Evolutionary conservation across 1,284 basidiomycete species (phyloP).

Genomic region (Sphagnurus paluster): DNA sequence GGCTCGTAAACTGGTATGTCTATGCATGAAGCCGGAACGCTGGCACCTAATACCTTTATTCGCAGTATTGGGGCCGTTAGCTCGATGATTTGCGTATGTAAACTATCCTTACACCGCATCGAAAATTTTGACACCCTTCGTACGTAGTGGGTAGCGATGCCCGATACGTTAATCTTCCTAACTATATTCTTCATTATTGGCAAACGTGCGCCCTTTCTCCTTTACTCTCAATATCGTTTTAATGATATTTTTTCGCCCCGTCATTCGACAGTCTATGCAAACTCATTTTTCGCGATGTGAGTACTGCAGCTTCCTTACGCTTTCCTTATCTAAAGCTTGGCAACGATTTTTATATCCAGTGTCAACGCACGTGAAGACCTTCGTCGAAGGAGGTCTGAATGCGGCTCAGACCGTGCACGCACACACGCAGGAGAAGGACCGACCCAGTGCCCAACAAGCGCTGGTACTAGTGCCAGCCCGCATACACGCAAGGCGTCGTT

Average conservation of each 20-base stretch:
- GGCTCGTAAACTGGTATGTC: neutral
- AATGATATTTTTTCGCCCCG: neutral
- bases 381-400: neutral
- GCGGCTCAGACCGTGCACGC: neutral
- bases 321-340: neutral
- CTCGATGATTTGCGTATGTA: neutral
- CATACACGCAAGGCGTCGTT: no score
- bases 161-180: neutral
- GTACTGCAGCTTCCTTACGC: no score
- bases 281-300: neutral
- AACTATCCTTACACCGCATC: neutral
- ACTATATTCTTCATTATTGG: neutral
- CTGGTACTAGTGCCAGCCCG: no score
- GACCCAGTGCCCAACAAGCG: no score
- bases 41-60: neutral
- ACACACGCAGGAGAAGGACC: no score
- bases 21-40: neutral
- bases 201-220: neutral
- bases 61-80: neutral
- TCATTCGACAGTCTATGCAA: neutral
- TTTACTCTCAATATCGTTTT: neutral
- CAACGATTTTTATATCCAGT: neutral
- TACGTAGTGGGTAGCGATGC: neutral
- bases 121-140: neutral
- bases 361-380: neutral